Conservation (phyloP, 2,329 filamentous ascomycete species). For the Ilyonectria robusta region DNA sequence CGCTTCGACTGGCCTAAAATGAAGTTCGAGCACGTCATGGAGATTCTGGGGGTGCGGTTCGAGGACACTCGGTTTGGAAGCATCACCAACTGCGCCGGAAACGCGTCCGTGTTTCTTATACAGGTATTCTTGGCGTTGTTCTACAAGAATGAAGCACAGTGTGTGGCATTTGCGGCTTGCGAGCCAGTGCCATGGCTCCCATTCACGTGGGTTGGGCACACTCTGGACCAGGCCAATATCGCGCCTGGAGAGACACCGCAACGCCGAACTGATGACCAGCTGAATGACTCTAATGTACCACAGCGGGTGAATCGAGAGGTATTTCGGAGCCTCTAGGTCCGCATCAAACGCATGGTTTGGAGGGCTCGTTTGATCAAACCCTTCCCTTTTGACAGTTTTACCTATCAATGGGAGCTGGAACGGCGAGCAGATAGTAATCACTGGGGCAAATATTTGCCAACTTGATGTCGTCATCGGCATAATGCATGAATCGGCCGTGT, state of each 20-base stretch:
- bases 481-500: background rate
- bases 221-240: conserved; percentile 37
- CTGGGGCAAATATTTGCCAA: too few relatives aligned
- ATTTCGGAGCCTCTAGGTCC: conserved; percentile 11
- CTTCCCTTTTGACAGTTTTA: background rate
- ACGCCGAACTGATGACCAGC: conserved; percentile 24
- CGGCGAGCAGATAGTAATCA: background rate
- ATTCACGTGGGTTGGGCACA: conserved; percentile 39
- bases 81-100: conserved; percentile 30
- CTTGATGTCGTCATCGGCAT: background rate
- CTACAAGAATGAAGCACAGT: conserved; percentile 29
- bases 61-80: conserved; percentile 36
- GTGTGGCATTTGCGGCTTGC: conserved; percentile 16
- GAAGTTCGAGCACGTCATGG: conserved; percentile 32
- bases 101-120: conserved; percentile 32
- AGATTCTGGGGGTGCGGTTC: conserved; percentile 35
- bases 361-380: background rate
- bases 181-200: conserved; percentile 31
- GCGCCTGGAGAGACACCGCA: conserved; percentile 21
- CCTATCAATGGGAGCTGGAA: too few relatives aligned
- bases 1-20: conserved; percentile 18
- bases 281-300: conserved; percentile 30
- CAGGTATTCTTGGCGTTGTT: conserved; percentile 30
- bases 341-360: background rate
- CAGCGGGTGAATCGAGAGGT: conserved; percentile 27